Base-by-base conservation (phyloP, 2,329 filamentous ascomycete species). In the Cercospora brassicicola region DNA sequence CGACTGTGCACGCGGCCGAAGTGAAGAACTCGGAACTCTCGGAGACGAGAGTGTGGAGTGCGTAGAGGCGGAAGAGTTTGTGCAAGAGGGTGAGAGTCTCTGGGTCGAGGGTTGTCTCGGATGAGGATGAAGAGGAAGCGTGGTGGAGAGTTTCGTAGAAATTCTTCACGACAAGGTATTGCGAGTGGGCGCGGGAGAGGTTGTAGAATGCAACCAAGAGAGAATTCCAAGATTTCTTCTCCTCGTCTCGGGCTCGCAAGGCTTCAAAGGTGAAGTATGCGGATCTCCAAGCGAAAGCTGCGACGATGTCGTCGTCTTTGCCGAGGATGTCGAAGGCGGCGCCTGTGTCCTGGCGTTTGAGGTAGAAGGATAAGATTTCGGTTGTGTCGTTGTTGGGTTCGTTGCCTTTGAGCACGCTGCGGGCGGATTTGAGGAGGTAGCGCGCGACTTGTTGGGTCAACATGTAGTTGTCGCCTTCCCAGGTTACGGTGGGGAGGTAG, bases 401-500 rank as follows among this genome's bases (percentile, higher is more conserved):
- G 69, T 89, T 86, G 71, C 87, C 88, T 13, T 85, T 82, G n/a
- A 92, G 81, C 0, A 93, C 90, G 1, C 87, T 84, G 51, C 91
- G 88, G 0, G 90, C 90, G 2, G 90, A 88, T 84, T 93, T 93
- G 71, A 93, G 85, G 56, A 93, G 86, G 75, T 93, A 93, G 67
- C 90, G 86, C 2, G 89, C 89, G 2, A 93, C 90, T 81, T 93
- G 91, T 78, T 93, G 91, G 9, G 90, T 91, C 67, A 93, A 83
- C 90, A 93, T 92, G 82, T 91, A 93, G 82, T 92, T 92, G 81
- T 92, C 91, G 55, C 91, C 91, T 77, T 93, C 91, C 88, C 89
- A 91, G 9, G 90, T 91, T 3, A 83, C 81, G 0, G 87, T 90
- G 15, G 91, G 90, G 1, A 93, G 83, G 76, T 93, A 92, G 78